Conservation (phyloP, 495 filamentous ascomycete species). For the Podospora fimiseda region DNA sequence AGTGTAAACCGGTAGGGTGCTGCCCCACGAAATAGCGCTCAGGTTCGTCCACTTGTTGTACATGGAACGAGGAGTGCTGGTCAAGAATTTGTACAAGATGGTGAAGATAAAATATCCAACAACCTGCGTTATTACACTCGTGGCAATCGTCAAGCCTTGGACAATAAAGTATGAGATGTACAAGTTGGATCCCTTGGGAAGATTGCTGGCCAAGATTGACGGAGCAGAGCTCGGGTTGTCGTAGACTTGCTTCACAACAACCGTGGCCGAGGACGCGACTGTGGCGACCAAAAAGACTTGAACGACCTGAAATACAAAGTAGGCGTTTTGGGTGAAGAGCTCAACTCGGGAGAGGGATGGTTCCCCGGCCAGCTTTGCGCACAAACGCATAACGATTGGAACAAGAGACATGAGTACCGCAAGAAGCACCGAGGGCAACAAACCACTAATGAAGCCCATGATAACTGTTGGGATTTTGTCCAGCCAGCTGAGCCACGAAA, state of each 20-base stretch:
- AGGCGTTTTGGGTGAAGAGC: constrained; percentile 81
- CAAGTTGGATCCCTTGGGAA: constrained; percentile 84
- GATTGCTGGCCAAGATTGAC: constrained; percentile 60
- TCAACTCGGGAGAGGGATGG: constrained; percentile 75
- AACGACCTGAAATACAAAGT: constrained; percentile 91
- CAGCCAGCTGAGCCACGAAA: constrained; percentile 72
- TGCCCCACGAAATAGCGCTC: constrained; percentile 75
- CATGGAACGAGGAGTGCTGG: constrained; percentile 51
- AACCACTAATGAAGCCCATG: constrained; percentile 75
- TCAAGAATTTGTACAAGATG: constrained; percentile 62
- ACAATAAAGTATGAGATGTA: constrained; percentile 94
- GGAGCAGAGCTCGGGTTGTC: constrained; percentile 55
- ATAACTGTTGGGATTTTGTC: constrained; percentile 61
- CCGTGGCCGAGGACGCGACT: constrained; percentile 65
- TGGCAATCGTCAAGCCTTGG: constrained; percentile 79
- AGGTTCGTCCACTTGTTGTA: constrained; percentile 57
- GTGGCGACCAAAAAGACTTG: constrained; percentile 93
- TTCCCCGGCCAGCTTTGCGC: constrained; percentile 71
- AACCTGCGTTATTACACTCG: constrained; percentile 69
- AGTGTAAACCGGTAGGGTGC: constrained; percentile 78
- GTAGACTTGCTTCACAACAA: constrained; percentile 56
- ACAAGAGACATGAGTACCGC: constrained; percentile 85
- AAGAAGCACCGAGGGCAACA: constrained; percentile 74
- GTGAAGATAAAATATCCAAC: constrained; percentile 70
- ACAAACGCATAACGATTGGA: constrained; percentile 70